Evolutionary conservation across 2,329 filamentous ascomycete species (phyloP).

Genomic region (Diaporthe ilicicola): DNA sequence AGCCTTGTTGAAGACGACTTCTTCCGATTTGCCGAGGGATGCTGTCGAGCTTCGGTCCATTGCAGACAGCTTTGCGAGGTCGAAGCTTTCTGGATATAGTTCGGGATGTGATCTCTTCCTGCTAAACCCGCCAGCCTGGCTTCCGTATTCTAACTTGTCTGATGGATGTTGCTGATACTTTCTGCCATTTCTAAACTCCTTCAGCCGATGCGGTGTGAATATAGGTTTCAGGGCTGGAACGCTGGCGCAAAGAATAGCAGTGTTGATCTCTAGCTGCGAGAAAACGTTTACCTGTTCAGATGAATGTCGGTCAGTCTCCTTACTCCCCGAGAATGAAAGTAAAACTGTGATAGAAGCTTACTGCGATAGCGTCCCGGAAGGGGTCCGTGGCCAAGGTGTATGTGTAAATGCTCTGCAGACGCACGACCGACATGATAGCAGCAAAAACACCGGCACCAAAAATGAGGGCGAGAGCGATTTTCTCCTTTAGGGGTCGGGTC

Average conservation of each 20-base stretch:
- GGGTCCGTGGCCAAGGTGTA: conserved; percentile 48
- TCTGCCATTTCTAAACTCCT: not conserved
- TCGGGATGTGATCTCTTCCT: conserved; percentile 8
- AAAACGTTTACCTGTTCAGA: conserved; percentile 48
- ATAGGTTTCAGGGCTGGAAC: conserved; percentile 60
- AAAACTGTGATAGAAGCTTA: too few species aligned
- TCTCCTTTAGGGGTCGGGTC: conserved; percentile 56
- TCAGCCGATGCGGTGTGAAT: conserved; percentile 39
- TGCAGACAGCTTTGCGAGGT: conserved; percentile 8
- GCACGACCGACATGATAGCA: conserved; percentile 47
- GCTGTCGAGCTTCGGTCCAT: not conserved
- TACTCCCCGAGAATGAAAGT: not conserved
- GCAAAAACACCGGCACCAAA: conserved; percentile 52
- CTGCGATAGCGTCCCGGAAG: conserved; percentile 37
- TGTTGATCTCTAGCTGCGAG: conserved; percentile 58
- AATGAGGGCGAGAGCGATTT: conserved; percentile 56
- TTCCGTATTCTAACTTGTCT: not conserved
- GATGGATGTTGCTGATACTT: not conserved
- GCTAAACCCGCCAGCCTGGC: not conserved
- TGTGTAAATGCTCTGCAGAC: conserved; percentile 49
- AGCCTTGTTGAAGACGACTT: conserved; percentile 8
- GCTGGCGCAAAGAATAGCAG: conserved; percentile 58
- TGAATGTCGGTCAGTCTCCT: not conserved
- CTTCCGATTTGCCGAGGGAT: not conserved
- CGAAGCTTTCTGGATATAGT: not conserved